These are phyloP conservation scores for Talaromyces verruculosus DNA, from an alignment of 2,329 filamentous ascomycete genomes.

Conservation along the genomic window DNA sequence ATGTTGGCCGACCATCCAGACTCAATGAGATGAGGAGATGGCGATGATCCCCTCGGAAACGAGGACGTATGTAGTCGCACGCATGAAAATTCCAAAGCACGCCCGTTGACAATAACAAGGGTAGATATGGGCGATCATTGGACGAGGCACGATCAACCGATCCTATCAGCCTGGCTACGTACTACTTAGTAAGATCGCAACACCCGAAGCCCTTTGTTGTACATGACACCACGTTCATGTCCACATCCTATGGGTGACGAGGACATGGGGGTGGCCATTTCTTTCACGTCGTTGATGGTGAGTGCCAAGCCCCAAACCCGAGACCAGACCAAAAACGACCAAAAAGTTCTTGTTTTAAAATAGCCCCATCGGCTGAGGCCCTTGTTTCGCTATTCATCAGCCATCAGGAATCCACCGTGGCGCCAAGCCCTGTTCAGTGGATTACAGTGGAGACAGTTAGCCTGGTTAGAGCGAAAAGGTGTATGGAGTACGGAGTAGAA, in stretches of 20 bases:
- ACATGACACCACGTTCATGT: conserved; percentile 1
- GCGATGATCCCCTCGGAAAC: neutral
- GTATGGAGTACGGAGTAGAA: neutral
- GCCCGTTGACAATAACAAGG: neutral
- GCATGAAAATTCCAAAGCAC: neutral
- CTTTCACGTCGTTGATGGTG: neutral
- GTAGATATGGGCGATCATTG: neutral
- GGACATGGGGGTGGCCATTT: neutral
- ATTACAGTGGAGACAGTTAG: neutral
- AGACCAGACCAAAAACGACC: neutral
- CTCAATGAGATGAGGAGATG: neutral
- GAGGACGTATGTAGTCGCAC: neutral
- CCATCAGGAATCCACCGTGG: conserved; percentile 8
- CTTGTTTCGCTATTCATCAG: neutral
- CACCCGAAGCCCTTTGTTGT: neutral
- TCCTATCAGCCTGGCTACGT: neutral
- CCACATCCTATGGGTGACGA: neutral
- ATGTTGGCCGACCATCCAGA: neutral
- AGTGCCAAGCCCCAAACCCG: conserved; percentile 1
- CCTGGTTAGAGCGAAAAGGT: neutral
- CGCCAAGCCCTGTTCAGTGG: neutral
- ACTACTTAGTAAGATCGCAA: neutral
- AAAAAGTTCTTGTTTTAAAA: neutral
- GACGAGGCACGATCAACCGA: neutral
- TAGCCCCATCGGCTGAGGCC: neutral